Conservation (phyloP, 768 basidiomycete genomes). For the Neoboletus subvelutipes region DNA sequence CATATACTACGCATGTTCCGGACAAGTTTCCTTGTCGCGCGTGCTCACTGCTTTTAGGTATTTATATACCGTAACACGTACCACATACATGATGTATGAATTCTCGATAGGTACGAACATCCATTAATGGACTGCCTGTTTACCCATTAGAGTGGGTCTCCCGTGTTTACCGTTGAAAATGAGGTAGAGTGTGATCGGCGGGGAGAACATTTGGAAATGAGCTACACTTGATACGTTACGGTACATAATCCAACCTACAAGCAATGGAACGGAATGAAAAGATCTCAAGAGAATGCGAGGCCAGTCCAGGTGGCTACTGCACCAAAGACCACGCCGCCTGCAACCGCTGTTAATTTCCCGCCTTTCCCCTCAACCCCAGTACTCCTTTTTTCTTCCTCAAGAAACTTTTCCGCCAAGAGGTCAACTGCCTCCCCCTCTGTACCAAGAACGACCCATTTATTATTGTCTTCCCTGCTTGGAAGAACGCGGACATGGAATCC, state of each 20-base stretch:
- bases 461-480: conserved; percentile 23
- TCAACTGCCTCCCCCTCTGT: conserved; percentile 48
- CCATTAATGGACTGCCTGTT: conserved; percentile 4
- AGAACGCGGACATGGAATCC: conserved; percentile 47
- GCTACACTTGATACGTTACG: not conserved
- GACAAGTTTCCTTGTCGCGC: not conserved
- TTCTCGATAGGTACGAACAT: not conserved
- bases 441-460: conserved; percentile 55
- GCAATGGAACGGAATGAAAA: not conserved
- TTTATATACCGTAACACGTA: not conserved
- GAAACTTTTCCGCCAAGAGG: conserved; percentile 25
- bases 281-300: conserved; percentile 48
- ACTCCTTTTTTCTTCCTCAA: conserved; percentile 31
- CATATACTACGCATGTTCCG: not conserved
- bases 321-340: conserved; percentile 59
- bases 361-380: conserved; percentile 15
- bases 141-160: not conserved
- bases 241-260: not conserved
- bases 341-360: conserved; percentile 43
- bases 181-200: conserved; percentile 4
- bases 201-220: not conserved
- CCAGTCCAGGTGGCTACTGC: conserved; percentile 61
- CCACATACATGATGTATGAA: not conserved
- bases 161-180: not conserved
- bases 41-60: not conserved